These are phyloP conservation scores for Trypanosoma cruzi DNA, from an alignment of 208 protist genomes.

Conservation along the genomic window DNA sequence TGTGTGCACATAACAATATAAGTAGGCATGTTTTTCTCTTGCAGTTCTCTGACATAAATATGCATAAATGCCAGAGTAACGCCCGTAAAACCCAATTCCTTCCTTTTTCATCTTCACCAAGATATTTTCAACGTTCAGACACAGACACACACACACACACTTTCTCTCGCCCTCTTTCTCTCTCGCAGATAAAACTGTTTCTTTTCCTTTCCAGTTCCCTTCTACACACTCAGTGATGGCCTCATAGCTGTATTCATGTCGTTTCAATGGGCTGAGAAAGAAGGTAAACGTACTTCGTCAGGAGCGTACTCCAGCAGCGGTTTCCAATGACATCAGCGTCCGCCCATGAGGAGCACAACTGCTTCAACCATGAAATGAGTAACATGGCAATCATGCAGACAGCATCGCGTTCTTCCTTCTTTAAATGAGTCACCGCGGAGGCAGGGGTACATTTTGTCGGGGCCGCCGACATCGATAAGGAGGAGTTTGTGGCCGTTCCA, in stretches of 20 bases:
- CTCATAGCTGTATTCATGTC: constrained; percentile 4
- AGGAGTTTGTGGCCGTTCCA: neutral
- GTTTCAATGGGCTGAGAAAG: constrained; percentile 30
- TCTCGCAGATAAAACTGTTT: neutral
- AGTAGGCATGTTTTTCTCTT: neutral
- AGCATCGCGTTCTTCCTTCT: constrained; percentile 30
- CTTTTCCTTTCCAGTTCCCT: neutral
- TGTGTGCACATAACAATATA: constrained; percentile 3
- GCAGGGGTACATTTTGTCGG: neutral
- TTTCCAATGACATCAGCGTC: constrained; percentile 27
- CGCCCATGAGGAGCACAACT: constrained; percentile 26
- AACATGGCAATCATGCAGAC: constrained; percentile 37
- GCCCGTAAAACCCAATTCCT: no score
- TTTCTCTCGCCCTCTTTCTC: no score
- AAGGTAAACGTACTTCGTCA: constrained; percentile 31
- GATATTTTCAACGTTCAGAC: no score
- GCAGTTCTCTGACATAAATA: neutral
- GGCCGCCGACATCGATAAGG: neutral
- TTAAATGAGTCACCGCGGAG: neutral
- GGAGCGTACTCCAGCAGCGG: constrained; percentile 28
- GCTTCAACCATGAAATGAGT: constrained; percentile 37
- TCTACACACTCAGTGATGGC: neutral
- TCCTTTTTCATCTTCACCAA: no score
- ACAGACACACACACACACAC: neutral
- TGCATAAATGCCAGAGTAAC: neutral